Base-by-base conservation (phyloP, 306 rosid genomes). In the Sesbania bispinosa region DNA sequence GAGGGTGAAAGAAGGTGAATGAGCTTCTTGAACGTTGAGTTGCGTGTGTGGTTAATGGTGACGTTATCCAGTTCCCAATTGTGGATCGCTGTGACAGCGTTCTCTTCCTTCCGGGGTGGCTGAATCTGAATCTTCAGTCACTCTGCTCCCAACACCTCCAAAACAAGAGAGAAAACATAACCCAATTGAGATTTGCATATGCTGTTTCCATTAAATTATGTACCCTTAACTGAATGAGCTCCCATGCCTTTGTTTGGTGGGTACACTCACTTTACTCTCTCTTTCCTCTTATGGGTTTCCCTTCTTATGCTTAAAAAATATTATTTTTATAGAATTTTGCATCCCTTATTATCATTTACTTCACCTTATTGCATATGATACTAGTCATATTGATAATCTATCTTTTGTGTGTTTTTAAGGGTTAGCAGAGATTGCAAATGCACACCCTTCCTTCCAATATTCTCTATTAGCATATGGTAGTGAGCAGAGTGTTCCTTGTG, bases 151-250 rank as follows among this genome's bases (percentile, higher is more conserved):
- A n/a, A n/a, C n/a, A n/a, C n/a, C n/a, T n/a, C n/a, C n/a, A n/a
- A n/a, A n/a, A n/a, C n/a, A n/a, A n/a, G n/a, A n/a, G n/a, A n/a
- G n/a, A n/a, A n/a, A n/a, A n/a, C n/a, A n/a, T n/a, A 27, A 27
- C 30, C 30, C 30, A n/a, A 13, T 6, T 35, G 47, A 35, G 29
- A 21, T 52, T 19, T 23, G 11, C 38, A 4, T 32, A 50, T 10
- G 53, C 8, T 59, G 23, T 7, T 55, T 27, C 65, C 29, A 32
- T 43, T 16, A 74, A 43, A 68, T 78, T 36, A 60, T n/a, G n/a
- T n/a, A n/a, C n/a, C n/a, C n/a, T n/a, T n/a, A n/a, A n/a, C n/a
- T 87, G 96, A 84, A 90, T 85, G 93, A 83, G 88, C 92, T 79
- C 77, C 89, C 89, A 91, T 91, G 96, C 91, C 88, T 88, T 85